These are phyloP conservation scores for Podila clonocystis DNA, from an alignment of 192 early-diverging fungal genomes.

Conservation along the genomic window DNA sequence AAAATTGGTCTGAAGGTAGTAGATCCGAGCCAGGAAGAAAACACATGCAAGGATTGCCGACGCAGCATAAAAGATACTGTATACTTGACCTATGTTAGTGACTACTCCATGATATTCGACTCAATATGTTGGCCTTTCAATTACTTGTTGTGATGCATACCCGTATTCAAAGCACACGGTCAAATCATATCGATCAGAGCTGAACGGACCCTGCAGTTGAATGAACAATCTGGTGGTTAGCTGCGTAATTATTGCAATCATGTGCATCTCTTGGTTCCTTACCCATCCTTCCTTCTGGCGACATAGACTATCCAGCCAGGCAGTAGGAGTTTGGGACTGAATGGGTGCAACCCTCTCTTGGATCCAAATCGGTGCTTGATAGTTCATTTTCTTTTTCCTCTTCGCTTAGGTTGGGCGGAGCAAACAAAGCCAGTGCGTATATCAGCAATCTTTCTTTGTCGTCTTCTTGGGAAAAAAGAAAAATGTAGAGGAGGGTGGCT, in stretches of 20 bases:
- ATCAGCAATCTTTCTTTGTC: background rate
- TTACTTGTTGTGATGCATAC: background rate
- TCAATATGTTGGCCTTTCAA: background rate
- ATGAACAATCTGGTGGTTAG: background rate
- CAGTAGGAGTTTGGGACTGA: background rate
- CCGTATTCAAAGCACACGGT: conserved; percentile 40
- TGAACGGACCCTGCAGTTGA: conserved; percentile 19
- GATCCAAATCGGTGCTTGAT: no score
- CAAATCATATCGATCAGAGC: conserved; percentile 28
- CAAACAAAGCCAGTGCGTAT: background rate
- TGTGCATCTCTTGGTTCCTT: background rate
- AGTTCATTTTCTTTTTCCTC: background rate
- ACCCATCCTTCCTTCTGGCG: conserved; percentile 33
- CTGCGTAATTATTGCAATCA: background rate
- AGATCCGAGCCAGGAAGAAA: background rate
- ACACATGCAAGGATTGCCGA: background rate
- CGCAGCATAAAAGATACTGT: conserved; percentile 21
- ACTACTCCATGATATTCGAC: background rate
- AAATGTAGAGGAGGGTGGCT: background rate
- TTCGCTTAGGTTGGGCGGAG: background rate
- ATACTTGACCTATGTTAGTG: background rate
- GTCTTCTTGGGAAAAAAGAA: background rate
- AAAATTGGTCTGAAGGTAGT: background rate
- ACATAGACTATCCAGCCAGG: conserved; percentile 3
- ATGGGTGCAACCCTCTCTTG: background rate